Conservation (phyloP, 306 rosid species). For the Acmispon strigosus region DNA sequence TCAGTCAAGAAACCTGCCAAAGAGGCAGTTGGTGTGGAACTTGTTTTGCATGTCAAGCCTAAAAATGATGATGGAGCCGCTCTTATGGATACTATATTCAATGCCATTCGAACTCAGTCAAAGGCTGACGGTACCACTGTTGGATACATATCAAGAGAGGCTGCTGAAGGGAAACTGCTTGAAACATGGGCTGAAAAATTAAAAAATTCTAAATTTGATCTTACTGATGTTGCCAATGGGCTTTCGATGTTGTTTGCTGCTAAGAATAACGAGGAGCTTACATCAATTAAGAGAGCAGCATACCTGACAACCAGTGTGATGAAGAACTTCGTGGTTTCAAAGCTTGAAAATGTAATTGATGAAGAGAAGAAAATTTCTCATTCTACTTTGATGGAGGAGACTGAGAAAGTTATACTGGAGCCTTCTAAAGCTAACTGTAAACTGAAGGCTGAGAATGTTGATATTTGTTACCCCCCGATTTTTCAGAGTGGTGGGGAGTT, state of each 20-base stretch:
- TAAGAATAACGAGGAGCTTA: conserved; percentile 66
- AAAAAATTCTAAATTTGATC: conserved; percentile 41
- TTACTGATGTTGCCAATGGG: conserved; percentile 71
- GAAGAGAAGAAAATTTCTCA: conserved; percentile 84
- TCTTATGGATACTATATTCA: conserved; percentile 65
- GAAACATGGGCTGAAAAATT: conserved; percentile 75
- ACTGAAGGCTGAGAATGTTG: conserved; percentile 80
- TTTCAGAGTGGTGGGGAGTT: conserved; percentile 91
- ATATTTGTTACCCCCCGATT: conserved; percentile 91
- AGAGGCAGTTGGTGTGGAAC: conserved; percentile 70
- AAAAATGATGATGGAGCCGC: conserved; percentile 73
- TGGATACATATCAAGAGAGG: conserved; percentile 77
- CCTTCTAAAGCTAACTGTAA: conserved; percentile 72
- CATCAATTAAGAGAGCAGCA: conserved; percentile 74
- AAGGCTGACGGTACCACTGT: conserved; percentile 60
- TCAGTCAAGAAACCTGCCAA: conserved; percentile 57
- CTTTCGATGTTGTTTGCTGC: conserved; percentile 60
- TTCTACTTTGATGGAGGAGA: conserved; percentile 83
- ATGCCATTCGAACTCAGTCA: conserved; percentile 50
- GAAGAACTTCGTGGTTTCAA: conserved; percentile 73
- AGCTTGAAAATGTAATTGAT: conserved; percentile 87
- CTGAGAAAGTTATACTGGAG: conserved; percentile 81
- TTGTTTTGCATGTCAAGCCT: conserved; percentile 70
- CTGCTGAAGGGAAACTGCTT: conserved; percentile 79
- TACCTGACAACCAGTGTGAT: conserved; percentile 66